phyloP scores from a whole-genome alignment of 495 filamentous ascomycete species.

The Gamarada debralockiae region DNA sequence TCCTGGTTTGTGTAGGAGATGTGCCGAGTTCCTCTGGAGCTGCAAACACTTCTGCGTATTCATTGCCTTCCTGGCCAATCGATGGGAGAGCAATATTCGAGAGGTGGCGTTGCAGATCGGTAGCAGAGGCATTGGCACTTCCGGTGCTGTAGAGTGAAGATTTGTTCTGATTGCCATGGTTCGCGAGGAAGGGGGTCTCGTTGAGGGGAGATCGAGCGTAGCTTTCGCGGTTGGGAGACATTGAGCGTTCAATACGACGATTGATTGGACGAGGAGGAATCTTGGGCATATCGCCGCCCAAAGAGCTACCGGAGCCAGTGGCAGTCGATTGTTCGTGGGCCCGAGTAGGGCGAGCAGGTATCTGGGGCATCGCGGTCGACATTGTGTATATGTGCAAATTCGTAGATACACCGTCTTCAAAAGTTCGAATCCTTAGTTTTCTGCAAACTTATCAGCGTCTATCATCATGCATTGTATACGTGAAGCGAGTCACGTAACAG shows the following conservation, averaged over 20 bases:
- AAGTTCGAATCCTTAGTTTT: conserved; percentile 3
- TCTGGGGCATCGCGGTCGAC: conserved; percentile 45
- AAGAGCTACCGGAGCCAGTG: conserved; percentile 8
- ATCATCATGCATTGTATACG: neutral
- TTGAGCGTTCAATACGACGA: conserved; percentile 66
- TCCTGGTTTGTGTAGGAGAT: conserved; percentile 65
- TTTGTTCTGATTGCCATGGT: conserved; percentile 37
- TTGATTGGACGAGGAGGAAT: conserved; percentile 69
- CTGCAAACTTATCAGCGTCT: conserved; percentile 10
- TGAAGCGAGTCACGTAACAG: conserved; percentile 10
- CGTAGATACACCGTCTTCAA: neutral
- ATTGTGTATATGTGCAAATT: conserved; percentile 29
- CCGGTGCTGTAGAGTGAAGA: conserved; percentile 30
- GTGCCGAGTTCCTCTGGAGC: conserved; percentile 40
- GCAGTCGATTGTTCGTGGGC: conserved; percentile 35
- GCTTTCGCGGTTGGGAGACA: conserved; percentile 70
- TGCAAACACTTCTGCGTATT: conserved; percentile 65
- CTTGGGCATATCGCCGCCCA: conserved; percentile 38
- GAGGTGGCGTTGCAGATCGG: conserved; percentile 55
- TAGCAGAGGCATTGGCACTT: conserved; percentile 39
- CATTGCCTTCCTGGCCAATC: conserved; percentile 82
- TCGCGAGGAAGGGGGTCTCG: conserved; percentile 38
- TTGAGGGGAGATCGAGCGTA: conserved; percentile 87
- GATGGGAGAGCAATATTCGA: conserved; percentile 76
- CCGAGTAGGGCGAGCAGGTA: conserved; percentile 63